Base-by-base conservation (phyloP, 805 yeast genomes). In the Saccharomycopsis oosterbeekiorum region DNA sequence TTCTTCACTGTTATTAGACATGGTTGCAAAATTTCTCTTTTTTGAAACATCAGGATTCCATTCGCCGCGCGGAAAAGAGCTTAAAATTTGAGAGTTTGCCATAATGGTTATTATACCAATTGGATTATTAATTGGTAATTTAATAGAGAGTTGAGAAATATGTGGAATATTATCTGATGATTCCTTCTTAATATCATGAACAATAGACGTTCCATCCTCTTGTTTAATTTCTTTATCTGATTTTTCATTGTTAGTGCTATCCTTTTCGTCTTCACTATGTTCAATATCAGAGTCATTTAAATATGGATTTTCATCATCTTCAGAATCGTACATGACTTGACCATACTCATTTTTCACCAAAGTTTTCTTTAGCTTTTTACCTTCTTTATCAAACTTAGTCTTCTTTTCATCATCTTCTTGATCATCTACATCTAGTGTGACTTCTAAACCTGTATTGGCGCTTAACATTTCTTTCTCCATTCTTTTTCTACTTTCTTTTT, bases 351-450 rank as follows among this genome's bases (percentile, higher is more conserved):
- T 84, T 67, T 90, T 86, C 65, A 86, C 84, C 67, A 94, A 78
- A 1, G 94, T 91, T 71, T 88, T 88, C 67, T 90, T 84, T 63
- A 93, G 81, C 70, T 86, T 87, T 69, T 85, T 86, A 67, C 98
- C 97, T 71, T 90, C 97, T 69, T 88, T 89, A 73, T 92, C 97
- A 55, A 91, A 88, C 69, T 84, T 84, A 70, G 89, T 84, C 34
- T 84, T 83, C 62, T 83, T 88, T 65, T 89, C 96, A 67, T 86
- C 90, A 62, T 84, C 75, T 17, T 80, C 83, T n/a, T 76, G 85
- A 26, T 77, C 83, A 57, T 80, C 82, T 39, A 79, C 85, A 40
- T 86, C 91, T 59, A 81, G 84, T 37, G 76, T 73, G 56, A 81
- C 80, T 75, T 65, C 67, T 9, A 70, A 70, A 62, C 89, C 80